Conservation (phyloP, 2,329 filamentous ascomycete species). For the Thielaviopsis ethacetica region DNA sequence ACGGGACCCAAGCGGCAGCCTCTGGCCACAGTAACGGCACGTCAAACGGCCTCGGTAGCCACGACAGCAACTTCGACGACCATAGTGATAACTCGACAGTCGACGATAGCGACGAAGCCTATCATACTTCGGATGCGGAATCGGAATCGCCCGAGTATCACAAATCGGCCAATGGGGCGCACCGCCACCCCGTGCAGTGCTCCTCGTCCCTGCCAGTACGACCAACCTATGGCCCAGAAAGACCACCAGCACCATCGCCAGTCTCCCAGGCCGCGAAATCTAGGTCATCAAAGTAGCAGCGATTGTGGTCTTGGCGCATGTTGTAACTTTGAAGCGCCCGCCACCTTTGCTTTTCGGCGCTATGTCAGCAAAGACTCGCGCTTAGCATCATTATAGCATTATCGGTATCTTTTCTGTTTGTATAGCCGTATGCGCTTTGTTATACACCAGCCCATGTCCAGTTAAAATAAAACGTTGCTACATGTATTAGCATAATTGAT, state of each 20-base stretch:
- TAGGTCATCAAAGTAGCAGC: conserved; percentile 3
- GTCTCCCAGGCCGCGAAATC: background rate
- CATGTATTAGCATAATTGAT: background rate
- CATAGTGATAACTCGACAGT: conserved; percentile 1
- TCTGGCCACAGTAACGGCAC: background rate
- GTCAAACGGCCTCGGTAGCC: background rate
- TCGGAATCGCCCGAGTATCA: conserved; percentile 4
- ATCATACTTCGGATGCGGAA: conserved; percentile 4
- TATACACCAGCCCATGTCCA: background rate
- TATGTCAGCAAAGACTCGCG: background rate
- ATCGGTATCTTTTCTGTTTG: background rate
- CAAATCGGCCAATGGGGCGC: background rate
- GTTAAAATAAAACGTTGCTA: background rate
- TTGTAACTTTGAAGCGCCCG: background rate
- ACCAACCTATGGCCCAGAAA: conserved; percentile 8
- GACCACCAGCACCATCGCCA: conserved; percentile 15
- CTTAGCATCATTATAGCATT: background rate
- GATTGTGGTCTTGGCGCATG: background rate
- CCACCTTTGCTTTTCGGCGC: background rate
- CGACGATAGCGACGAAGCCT: conserved; percentile 5
- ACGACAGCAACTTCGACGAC: background rate
- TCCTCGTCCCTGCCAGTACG: background rate
- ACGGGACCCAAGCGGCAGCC: background rate
- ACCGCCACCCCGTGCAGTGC: background rate
- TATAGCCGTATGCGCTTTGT: background rate